Conservation (phyloP, 129 eudicot genomes). For the Lactuca saligna region DNA sequence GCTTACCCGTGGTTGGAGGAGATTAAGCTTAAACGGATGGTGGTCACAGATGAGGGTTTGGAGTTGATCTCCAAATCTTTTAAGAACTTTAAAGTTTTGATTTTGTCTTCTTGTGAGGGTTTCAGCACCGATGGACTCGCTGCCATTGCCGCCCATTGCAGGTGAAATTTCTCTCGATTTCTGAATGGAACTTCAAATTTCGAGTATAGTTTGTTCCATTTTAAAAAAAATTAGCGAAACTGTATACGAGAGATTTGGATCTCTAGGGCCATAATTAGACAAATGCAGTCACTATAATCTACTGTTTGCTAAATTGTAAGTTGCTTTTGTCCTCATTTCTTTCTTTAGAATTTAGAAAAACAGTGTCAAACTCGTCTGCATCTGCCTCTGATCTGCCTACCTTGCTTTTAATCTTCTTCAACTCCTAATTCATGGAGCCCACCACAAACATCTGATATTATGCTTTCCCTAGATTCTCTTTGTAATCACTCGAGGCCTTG, state of each 20-base stretch:
- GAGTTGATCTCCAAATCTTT: conserved; percentile 69
- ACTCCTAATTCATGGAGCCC: no score
- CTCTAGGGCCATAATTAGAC: background rate
- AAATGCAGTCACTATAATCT: background rate
- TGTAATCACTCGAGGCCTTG: background rate
- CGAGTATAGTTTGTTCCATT: background rate
- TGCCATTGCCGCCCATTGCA: conserved; percentile 96
- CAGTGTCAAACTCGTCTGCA: background rate
- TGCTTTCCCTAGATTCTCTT: background rate
- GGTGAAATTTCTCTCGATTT: conserved; percentile 39
- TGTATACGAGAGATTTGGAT: background rate
- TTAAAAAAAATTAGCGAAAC: background rate
- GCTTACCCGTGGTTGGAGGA: conserved; percentile 87
- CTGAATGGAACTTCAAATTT: background rate
- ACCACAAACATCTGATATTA: background rate
- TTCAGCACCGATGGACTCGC: conserved; percentile 86
- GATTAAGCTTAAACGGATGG: conserved; percentile 89
- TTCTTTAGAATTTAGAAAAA: background rate
- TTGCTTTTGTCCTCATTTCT: no score
- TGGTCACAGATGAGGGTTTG: conserved; percentile 72
- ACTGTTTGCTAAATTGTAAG: background rate
- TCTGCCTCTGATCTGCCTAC: background rate
- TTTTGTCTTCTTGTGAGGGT: conserved; percentile 84
- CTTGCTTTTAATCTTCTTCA: background rate
- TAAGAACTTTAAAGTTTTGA: conserved; percentile 67